These are phyloP conservation scores for Achaetomium macrosporum DNA, from an alignment of 2,329 filamentous ascomycete species.

Conservation along the genomic window DNA sequence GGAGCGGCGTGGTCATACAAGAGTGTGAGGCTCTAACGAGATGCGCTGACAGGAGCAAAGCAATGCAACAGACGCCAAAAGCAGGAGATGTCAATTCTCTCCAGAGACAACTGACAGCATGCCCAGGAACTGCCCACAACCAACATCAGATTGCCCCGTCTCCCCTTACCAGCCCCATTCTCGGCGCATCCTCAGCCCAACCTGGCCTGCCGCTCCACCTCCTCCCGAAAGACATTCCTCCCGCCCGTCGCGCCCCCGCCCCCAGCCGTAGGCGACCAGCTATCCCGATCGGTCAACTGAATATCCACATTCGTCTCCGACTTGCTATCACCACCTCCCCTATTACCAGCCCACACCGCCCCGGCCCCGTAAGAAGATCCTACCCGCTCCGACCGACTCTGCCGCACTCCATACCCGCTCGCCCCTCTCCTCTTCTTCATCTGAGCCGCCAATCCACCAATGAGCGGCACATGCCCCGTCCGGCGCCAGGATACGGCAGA, in stretches of 20 bases:
- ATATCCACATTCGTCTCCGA: constrained; percentile 22
- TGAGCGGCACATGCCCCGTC: constrained; percentile 20
- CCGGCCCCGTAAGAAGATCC: background rate
- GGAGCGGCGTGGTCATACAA: too few relatives aligned
- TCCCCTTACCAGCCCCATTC: background rate
- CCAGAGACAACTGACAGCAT: too few relatives aligned
- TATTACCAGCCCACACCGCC: background rate
- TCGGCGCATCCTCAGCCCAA: background rate
- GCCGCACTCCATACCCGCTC: constrained; percentile 26
- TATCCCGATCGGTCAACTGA: constrained; percentile 29
- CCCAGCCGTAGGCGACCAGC: constrained; percentile 26
- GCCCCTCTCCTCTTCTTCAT: constrained; percentile 2
- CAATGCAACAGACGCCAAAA: too few relatives aligned
- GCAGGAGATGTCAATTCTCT: too few relatives aligned
- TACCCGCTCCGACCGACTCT: constrained; percentile 24
- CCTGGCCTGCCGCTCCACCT: constrained; percentile 32
- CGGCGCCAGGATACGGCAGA: constrained; percentile 26
- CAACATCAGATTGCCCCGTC: background rate
- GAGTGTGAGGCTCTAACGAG: too few relatives aligned
- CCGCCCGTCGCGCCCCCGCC: constrained; percentile 1
- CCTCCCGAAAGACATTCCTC: constrained; percentile 34
- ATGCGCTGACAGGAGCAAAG: too few relatives aligned
- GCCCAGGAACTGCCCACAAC: background rate
- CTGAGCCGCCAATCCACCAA: constrained; percentile 16
- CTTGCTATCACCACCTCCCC: constrained; percentile 12